Conservation (phyloP, 2,329 filamentous ascomycete genomes). For the Gnomoniopsis sp. region DNA sequence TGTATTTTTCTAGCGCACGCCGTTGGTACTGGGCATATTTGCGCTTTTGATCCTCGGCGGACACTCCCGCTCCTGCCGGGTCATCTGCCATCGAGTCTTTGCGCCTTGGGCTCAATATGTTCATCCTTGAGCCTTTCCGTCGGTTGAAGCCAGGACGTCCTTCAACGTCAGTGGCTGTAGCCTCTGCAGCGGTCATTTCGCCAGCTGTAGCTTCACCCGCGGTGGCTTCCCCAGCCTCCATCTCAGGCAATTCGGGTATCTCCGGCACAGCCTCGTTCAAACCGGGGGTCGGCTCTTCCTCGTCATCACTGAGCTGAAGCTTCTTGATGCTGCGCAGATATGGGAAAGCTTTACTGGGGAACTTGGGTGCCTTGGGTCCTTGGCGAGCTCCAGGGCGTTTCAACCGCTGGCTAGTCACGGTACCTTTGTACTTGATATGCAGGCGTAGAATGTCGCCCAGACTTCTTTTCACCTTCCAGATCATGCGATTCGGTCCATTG, state of each 20-base stretch:
- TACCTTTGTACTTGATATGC: constrained; percentile 89
- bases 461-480: constrained; percentile 86
- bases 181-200: constrained; percentile 55
- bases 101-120: constrained; percentile 50
- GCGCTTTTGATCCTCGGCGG: constrained; percentile 51
- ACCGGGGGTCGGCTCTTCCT: constrained; percentile 37
- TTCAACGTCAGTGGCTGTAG: constrained; percentile 68
- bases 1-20: constrained; percentile 80
- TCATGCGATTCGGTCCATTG: constrained; percentile 92
- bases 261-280: constrained; percentile 4
- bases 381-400: constrained; percentile 62
- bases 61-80: constrained; percentile 45
- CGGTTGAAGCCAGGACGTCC: constrained; percentile 39
- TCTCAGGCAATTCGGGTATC: constrained; percentile 2
- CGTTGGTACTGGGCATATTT: constrained; percentile 80
- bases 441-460: constrained; percentile 88
- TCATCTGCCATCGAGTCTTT: constrained; percentile 51
- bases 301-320: constrained; percentile 74
- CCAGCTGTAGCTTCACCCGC: constrained; percentile 41
- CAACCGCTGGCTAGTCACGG: constrained; percentile 72
- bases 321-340: constrained; percentile 80
- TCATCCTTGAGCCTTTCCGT: constrained; percentile 48
- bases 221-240: constrained; percentile 35
- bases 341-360: constrained; percentile 84
- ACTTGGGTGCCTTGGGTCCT: constrained; percentile 79